A percentile compares a stretch with the other conserved stretches of the same genome.
phyloP scores from a whole-genome alignment of 208 protist species.

The Leishmania gerbilli region DNA sequence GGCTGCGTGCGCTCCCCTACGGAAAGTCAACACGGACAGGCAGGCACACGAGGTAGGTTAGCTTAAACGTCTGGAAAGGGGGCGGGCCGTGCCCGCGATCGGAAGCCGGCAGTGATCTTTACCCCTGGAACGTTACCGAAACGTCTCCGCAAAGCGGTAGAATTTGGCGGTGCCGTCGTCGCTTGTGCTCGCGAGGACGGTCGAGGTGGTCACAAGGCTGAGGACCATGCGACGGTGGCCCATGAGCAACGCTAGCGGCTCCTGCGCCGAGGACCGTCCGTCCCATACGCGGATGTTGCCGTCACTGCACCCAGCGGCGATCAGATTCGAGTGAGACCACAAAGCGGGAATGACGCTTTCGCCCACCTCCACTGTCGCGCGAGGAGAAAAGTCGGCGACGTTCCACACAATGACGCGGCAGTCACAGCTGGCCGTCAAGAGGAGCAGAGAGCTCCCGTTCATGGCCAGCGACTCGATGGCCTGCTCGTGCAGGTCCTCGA shows the following conservation, averaged over 20 bases:
- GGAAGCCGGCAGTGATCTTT: neutral
- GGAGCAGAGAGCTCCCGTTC: conserved; percentile 44
- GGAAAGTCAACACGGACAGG: neutral
- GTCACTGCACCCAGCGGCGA: conserved; percentile 84
- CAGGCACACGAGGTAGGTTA: neutral
- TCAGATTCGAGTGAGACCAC: conserved; percentile 53
- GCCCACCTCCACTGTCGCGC: conserved; percentile 56
- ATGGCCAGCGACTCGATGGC: conserved; percentile 79
- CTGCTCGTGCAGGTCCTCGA: conserved; percentile 79
- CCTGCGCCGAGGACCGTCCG: conserved; percentile 56
- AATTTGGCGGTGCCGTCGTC: conserved; percentile 79
- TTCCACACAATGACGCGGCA: conserved; percentile 86
- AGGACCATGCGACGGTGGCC: conserved; percentile 88
- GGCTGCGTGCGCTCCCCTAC: neutral
- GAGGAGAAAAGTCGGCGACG: conserved; percentile 55
- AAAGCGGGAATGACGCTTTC: conserved; percentile 81
- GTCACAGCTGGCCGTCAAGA: conserved; percentile 82
- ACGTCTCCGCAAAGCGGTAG: conserved; percentile 36
- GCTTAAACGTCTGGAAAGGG: conserved; percentile 5
- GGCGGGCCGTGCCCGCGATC: neutral
- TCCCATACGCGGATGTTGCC: conserved; percentile 84
- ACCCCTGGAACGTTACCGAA: neutral
- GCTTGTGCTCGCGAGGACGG: conserved; percentile 50
- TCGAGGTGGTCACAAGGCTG: conserved; percentile 33
- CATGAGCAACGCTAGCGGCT: conserved; percentile 52